These are phyloP conservation scores for Amorphotheca resinae DNA, from an alignment of 495 filamentous ascomycete species.

Conservation along the genomic window DNA sequence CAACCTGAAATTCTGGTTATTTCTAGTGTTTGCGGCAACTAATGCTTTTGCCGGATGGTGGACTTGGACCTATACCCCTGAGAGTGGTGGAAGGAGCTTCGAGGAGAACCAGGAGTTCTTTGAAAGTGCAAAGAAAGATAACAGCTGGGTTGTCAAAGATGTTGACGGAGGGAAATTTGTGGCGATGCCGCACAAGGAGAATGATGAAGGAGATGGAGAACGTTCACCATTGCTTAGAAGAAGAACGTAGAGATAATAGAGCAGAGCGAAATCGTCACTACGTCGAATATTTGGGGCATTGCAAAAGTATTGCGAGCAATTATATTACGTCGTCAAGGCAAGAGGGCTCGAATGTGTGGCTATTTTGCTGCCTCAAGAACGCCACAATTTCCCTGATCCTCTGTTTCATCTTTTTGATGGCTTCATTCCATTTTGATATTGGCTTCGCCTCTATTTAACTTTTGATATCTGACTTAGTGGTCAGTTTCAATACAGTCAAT, in stretches of 20 bases:
- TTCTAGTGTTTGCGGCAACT: constrained; percentile 39
- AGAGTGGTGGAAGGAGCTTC: constrained; percentile 40
- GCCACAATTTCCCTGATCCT: neutral
- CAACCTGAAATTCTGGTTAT: constrained; percentile 40
- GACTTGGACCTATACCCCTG: constrained; percentile 39
- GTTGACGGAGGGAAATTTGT: constrained; percentile 34
- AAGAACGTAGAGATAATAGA: constrained; percentile 4
- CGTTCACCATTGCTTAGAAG: constrained; percentile 3
- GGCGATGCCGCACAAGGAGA: constrained; percentile 27
- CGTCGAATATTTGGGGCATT: neutral
- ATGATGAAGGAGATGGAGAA: constrained; percentile 17
- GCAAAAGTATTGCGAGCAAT: neutral
- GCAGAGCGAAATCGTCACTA: too few species aligned
- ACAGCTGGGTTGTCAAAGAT: constrained; percentile 35
- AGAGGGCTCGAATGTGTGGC: neutral
- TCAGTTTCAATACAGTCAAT: too few species aligned
- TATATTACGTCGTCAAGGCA: neutral
- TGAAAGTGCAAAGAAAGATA: constrained; percentile 29
- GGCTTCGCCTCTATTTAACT: too few species aligned
- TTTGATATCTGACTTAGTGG: too few species aligned
- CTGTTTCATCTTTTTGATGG: too few species aligned
- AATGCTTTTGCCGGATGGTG: constrained; percentile 40
- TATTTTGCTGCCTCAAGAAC: neutral
- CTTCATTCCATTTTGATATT: too few species aligned
- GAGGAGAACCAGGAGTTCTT: constrained; percentile 48